Conservation (phyloP, 306 rosid species). For the Cucumis sativus region DNA sequence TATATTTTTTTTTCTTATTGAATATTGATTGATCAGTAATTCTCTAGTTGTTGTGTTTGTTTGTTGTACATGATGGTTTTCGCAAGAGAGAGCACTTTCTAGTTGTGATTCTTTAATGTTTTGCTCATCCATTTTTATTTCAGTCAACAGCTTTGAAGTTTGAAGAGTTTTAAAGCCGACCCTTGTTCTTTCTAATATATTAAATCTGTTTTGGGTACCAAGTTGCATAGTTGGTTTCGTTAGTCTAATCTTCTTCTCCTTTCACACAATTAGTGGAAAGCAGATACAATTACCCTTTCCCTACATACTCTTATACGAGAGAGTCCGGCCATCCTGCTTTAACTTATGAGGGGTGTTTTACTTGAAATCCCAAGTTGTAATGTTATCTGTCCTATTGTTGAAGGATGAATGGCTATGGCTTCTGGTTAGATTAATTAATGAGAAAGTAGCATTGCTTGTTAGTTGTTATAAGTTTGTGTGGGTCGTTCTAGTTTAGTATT, state of each 20-base stretch:
- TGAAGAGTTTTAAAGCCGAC: background rate
- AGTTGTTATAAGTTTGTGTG: background rate
- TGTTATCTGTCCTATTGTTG: background rate
- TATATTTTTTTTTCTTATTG: background rate
- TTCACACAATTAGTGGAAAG: background rate
- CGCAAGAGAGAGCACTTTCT: background rate
- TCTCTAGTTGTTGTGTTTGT: background rate
- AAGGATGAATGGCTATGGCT: background rate
- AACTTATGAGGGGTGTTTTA: background rate
- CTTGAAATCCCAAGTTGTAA: background rate
- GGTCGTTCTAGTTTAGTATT: background rate
- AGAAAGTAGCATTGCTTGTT: background rate
- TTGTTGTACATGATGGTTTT: background rate
- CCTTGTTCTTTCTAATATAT: background rate
- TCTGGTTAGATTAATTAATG: background rate
- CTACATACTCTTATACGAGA: background rate
- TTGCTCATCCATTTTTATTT: background rate
- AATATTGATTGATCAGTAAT: background rate
- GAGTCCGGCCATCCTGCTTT: background rate
- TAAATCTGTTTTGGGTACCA: background rate
- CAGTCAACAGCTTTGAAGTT: background rate
- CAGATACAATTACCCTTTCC: background rate
- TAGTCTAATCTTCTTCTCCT: background rate
- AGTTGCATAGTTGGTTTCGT: background rate
- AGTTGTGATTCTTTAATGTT: background rate